Conservation (phyloP, 75 land plant species). For the Picea sitchensis region DNA sequence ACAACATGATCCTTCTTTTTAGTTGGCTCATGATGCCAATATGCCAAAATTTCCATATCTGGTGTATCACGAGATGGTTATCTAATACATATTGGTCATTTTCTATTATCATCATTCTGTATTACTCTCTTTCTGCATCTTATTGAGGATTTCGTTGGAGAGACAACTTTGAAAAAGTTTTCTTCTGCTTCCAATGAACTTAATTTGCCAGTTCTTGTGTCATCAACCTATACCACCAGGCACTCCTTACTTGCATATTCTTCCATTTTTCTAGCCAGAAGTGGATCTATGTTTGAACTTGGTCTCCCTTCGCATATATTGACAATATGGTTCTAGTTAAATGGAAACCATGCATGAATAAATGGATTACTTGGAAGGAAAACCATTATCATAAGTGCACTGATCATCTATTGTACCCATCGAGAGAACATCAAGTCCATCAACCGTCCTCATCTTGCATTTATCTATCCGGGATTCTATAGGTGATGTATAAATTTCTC, state of each 20-base stretch:
- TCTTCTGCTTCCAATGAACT: neutral
- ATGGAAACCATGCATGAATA: conserved; percentile 1
- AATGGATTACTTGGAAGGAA: conserved; percentile 7
- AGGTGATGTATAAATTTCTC: conserved; percentile 9
- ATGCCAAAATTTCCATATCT: conserved; percentile 77
- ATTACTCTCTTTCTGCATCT: neutral
- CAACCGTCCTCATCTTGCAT: conserved; percentile 6
- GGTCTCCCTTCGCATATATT: neutral
- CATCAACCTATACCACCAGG: neutral
- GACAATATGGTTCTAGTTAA: conserved; percentile 1
- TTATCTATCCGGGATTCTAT: conserved; percentile 15
- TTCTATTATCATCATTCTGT: neutral
- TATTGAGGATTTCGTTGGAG: neutral
- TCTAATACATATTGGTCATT: too few species aligned
- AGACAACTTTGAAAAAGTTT: neutral
- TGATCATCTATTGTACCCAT: conserved; percentile 7
- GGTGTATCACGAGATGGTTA: conserved; percentile 19
- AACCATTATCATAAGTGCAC: conserved; percentile 7
- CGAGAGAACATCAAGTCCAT: conserved; percentile 7
- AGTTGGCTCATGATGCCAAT: conserved; percentile 66
- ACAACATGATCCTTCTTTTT: conserved; percentile 48
- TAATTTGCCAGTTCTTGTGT: neutral
- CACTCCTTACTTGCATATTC: neutral
- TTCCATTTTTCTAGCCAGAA: neutral
- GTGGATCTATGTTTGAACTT: neutral